Conservation (phyloP, 1,139 yeast species). For the Suzukiozyma palmioleophila region DNA sequence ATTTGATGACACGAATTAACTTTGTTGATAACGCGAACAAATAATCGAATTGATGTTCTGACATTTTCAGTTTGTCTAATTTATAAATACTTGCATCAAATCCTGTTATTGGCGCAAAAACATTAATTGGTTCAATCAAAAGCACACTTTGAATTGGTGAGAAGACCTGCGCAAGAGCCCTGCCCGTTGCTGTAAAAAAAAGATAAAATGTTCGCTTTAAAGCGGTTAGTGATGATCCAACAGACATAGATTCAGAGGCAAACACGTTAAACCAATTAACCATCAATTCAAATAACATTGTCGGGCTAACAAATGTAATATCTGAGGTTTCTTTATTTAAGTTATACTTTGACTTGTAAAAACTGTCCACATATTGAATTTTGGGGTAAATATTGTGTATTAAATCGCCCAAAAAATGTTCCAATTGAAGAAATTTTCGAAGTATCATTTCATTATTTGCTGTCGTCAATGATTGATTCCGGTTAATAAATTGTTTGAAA, state of each 20-base stretch:
- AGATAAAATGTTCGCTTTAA: constrained; percentile 31
- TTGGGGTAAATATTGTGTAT: constrained; percentile 25
- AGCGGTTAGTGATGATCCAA: constrained; percentile 26
- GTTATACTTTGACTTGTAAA: constrained; percentile 15
- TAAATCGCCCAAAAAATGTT: constrained; percentile 25
- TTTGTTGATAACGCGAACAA: constrained; percentile 16
- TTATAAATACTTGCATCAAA: constrained; percentile 21
- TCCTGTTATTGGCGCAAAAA: constrained; percentile 29
- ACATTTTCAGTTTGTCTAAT: constrained; percentile 14
- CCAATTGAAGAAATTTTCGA: constrained; percentile 22
- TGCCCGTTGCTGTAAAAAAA: constrained; percentile 33
- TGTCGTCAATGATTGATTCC: constrained; percentile 11
- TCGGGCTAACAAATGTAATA: constrained; percentile 15
- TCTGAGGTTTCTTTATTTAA: constrained; percentile 13
- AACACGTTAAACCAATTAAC: constrained; percentile 32
- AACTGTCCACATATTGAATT: constrained; percentile 20
- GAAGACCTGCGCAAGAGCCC: constrained; percentile 27
- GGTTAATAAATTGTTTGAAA: constrained; percentile 19
- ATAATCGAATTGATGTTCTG: constrained; percentile 16
- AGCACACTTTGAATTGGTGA: constrained; percentile 32
- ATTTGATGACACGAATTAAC: constrained; percentile 22
- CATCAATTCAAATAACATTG: constrained; percentile 27
- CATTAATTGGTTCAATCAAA: constrained; percentile 32
- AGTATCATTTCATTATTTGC: constrained; percentile 11
- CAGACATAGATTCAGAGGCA: constrained; percentile 31